Conservation (phyloP, 2,329 filamentous ascomycete species). For the Chaetomiaceae sp. region DNA sequence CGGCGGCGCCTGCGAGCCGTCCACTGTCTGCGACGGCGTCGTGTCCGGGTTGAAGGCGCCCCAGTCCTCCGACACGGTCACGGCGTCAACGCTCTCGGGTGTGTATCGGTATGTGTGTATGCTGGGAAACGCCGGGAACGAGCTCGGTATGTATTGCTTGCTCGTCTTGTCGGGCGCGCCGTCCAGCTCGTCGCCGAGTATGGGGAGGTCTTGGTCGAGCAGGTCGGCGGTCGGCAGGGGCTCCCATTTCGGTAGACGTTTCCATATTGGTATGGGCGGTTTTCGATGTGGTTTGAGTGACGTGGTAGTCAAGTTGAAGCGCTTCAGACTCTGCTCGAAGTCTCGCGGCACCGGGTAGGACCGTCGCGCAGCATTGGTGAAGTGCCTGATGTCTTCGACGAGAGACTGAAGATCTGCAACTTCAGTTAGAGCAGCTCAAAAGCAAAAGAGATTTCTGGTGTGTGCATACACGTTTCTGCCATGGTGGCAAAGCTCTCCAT, state of each 20-base stretch:
- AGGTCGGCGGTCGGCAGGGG: constrained; percentile 29
- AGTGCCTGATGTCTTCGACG: constrained; percentile 41
- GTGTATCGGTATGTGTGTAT: constrained; percentile 59
- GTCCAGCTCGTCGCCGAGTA: constrained; percentile 50
- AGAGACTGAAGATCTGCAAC: constrained; percentile 44
- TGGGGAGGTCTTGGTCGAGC: constrained; percentile 36
- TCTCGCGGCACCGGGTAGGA: constrained; percentile 50
- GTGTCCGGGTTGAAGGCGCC: constrained; percentile 21
- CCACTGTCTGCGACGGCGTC: constrained; percentile 15
- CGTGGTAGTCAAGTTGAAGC: constrained; percentile 45
- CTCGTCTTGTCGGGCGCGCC: constrained; percentile 51
- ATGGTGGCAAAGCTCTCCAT: constrained; percentile 52
- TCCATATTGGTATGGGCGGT: constrained; percentile 41
- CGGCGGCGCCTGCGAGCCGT: constrained; percentile 11
- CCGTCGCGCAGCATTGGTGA: constrained; percentile 45
- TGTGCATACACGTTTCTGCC: constrained; percentile 50
- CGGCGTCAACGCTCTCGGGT: constrained; percentile 36
- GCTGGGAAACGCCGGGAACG: constrained; percentile 57
- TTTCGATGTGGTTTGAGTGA: constrained; percentile 51
- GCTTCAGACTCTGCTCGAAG: constrained; percentile 47
- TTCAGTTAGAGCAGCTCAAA: constrained; percentile 15
- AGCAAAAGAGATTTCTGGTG: constrained; percentile 1
- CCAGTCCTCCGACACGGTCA: constrained; percentile 29
- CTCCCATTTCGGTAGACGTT: constrained; percentile 34
- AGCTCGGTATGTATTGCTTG: constrained; percentile 50